Evolutionary conservation across 257 asterid species (phyloP), one percentile per base, ranked within the genome.

Genomic region (Rehmannia glutinosa): DNA sequence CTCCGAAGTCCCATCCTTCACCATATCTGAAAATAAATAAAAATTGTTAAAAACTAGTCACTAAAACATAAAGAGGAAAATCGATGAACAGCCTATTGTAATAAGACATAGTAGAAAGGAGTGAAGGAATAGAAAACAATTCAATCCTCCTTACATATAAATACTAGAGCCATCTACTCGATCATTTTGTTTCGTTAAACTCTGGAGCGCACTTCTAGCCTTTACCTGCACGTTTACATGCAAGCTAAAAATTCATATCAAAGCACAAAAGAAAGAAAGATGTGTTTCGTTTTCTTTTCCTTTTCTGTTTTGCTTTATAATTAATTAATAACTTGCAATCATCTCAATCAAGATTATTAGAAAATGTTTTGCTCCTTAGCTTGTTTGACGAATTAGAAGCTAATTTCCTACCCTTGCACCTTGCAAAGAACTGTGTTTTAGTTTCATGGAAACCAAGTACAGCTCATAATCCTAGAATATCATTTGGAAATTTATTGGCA

Each of bases 1-100:
- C 99, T 55, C 95, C 99, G 32, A 93, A 93, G 74, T 90, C 84
- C 99, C 99, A 93, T 71, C 99, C 99, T 93, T 93, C 99, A 57
- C 99, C 99, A 72, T 93, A 93, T 78, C 99, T 93, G 69, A 59
- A 69, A 70, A 72, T 38, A 57, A 68, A 71, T 57, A 7, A 13
- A 69, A 20, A 53, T 32, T 53, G 25, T 66, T 8, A 17, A 66
- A 27, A n/a, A 53, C 30, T 64, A 36, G 57, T 41, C 15, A 38
- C 4, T 13, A 56, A 27, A 36, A 13, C 5, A 42, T 8, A n/a
- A 30, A 15, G 39, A 32, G 8, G 17, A 66, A 43, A 51, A 68
- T 28, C 21, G 2, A 33, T 21, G 6, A n/a, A n/a, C n/a, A n/a
- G n/a, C n/a, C n/a, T 9, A 33, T 46, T 36, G 3, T 16, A n/a